These are phyloP conservation scores for Mrakia frigida DNA, from an alignment of 768 basidiomycete genomes.

Conservation along the genomic window DNA sequence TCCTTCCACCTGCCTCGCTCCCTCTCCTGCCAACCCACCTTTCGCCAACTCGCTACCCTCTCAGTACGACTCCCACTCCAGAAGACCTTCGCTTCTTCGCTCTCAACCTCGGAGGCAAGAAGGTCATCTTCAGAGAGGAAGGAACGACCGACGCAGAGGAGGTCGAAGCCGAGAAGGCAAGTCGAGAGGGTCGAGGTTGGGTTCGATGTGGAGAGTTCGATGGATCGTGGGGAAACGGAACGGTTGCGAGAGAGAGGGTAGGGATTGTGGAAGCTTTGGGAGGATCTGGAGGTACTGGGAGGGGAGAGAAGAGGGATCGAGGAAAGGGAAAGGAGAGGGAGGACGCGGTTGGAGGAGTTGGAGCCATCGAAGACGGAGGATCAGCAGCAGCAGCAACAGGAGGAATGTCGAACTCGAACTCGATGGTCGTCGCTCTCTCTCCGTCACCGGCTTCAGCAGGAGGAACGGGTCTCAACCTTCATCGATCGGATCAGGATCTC, in stretches of 20 bases:
- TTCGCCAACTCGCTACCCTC: constrained; percentile 20
- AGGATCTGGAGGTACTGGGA: not conserved
- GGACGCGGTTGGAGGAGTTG: not conserved
- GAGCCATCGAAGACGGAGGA: not conserved
- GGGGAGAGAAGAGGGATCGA: not conserved
- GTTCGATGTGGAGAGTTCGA: not conserved
- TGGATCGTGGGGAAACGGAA: not conserved
- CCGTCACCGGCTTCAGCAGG: not conserved
- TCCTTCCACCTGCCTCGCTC: not conserved
- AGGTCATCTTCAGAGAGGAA: constrained; percentile 31
- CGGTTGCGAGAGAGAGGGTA: constrained; percentile 10
- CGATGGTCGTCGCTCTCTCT: not conserved
- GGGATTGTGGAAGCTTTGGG: constrained; percentile 18
- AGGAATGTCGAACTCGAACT: not conserved
- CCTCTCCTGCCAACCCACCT: constrained; percentile 30
- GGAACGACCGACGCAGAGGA: constrained; percentile 10
- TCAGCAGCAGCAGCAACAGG: no score
- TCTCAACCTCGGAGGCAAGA: constrained; percentile 19
- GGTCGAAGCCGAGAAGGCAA: constrained; percentile 6
- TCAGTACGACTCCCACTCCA: constrained; percentile 25
- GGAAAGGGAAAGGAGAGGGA: constrained; percentile 17
- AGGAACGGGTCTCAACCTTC: not conserved
- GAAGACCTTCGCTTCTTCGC: constrained; percentile 29
- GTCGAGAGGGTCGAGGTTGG: constrained; percentile 18
- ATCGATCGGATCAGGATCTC: not conserved